phyloP scores from a whole-genome alignment of 805 yeast species.

The Zygotorulaspora danielsina region DNA sequence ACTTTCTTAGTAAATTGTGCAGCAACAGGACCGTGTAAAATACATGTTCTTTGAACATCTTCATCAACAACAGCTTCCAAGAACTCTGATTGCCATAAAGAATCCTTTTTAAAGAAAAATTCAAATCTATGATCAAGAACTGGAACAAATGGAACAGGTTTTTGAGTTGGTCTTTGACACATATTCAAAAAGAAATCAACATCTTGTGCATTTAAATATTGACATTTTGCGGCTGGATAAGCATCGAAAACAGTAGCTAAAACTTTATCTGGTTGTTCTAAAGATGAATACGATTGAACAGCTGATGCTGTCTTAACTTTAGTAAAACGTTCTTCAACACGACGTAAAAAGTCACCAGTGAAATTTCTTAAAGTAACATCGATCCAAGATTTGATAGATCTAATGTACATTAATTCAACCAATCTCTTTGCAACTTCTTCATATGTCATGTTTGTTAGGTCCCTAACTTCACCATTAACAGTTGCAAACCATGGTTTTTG shows the following conservation, averaged over 20 bases:
- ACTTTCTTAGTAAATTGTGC: conserved; percentile 84
- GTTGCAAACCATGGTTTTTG: conserved; percentile 98
- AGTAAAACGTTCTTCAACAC: conserved; percentile 96
- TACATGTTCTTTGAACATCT: conserved; percentile 99
- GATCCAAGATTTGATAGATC: conserved; percentile 78
- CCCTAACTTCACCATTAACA: conserved; percentile 68
- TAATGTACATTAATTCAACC: conserved; percentile 83
- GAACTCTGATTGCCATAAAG: conserved; percentile 98
- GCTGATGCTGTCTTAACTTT: conserved; percentile 54
- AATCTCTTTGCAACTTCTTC: conserved; percentile 83
- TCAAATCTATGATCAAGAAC: conserved; percentile 91
- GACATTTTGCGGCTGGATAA: conserved; percentile 72
- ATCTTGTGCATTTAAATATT: conserved; percentile 91
- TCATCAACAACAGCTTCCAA: conserved; percentile 92
- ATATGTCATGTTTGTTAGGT: conserved; percentile 93
- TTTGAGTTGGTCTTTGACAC: conserved; percentile 79
- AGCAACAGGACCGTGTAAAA: conserved; percentile 97
- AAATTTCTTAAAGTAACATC: conserved; percentile 82
- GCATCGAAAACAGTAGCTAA: conserved; percentile 56
- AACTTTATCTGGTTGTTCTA: conserved; percentile 61
- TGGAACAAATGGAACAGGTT: conserved; percentile 98
- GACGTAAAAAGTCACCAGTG: conserved; percentile 78
- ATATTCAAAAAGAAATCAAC: conserved; percentile 84
- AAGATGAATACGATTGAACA: conserved; percentile 66
- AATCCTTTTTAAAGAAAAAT: conserved; percentile 95